phyloP scores from a whole-genome alignment of 1,284 basidiomycete species.

The Trichosporon coremiiforme region DNA sequence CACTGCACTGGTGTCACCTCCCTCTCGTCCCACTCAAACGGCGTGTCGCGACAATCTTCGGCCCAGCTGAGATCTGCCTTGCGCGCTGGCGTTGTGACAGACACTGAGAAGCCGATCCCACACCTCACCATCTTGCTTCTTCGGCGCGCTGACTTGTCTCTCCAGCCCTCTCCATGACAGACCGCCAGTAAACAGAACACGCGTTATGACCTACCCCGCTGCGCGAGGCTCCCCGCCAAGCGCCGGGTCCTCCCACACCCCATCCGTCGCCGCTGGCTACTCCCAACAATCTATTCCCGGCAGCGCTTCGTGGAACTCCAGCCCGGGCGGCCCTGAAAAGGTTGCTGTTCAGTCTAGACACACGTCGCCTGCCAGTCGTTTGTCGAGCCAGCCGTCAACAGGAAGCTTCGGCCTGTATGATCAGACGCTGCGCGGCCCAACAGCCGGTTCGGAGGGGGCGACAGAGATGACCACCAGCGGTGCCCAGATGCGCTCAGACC shows the following conservation, averaged over 20 bases:
- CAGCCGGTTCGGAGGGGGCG: neutral
- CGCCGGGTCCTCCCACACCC: conserved; percentile 25
- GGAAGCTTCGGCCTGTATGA: conserved; percentile 6
- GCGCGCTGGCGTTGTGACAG: neutral
- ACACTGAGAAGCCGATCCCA: neutral
- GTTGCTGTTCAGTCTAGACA: neutral
- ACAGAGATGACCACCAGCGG: neutral
- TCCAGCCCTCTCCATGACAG: conserved; percentile 24
- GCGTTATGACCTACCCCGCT: conserved; percentile 30
- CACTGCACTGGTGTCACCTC: neutral
- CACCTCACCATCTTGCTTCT: neutral
- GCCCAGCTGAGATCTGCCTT: neutral
- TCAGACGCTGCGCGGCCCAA: neutral
- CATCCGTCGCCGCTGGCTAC: conserved; percentile 12
- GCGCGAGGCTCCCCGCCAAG: conserved; percentile 34
- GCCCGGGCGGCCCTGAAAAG: conserved; percentile 5
- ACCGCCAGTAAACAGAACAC: conserved; percentile 22
- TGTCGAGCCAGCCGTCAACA: neutral
- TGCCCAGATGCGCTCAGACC: conserved; percentile 15
- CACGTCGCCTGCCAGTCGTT: conserved; percentile 9
- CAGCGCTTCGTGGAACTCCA: conserved; percentile 8
- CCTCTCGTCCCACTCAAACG: neutral
- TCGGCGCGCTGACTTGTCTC: neutral
- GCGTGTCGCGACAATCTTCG: conserved; percentile 3
- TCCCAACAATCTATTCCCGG: conserved; percentile 13